phyloP scores from a whole-genome alignment of 2,329 filamentous ascomycete species.

The Aureobasidium namibiae region DNA sequence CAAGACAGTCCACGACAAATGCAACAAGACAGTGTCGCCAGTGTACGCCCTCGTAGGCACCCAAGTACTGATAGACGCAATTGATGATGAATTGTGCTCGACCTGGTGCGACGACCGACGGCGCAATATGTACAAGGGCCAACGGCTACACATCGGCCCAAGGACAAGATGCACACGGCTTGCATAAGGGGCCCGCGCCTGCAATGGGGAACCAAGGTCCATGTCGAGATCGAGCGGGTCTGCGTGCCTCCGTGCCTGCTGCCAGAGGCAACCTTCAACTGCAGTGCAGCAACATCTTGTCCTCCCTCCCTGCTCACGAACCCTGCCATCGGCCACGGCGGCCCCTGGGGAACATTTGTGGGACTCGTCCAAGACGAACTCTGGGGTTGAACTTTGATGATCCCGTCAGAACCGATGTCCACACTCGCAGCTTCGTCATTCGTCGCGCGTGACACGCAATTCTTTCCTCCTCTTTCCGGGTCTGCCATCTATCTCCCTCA shows the following conservation, averaged over 20 bases:
- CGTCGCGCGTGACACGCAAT: neutral
- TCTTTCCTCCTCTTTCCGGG: neutral
- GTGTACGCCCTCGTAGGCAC: neutral
- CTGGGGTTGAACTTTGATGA: neutral
- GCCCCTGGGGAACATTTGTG: neutral
- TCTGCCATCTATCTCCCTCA: neutral
- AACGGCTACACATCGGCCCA: neutral
- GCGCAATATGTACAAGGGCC: neutral
- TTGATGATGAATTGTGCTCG: neutral
- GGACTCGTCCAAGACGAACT: neutral
- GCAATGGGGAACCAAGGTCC: neutral
- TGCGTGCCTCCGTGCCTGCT: neutral
- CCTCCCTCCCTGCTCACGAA: neutral
- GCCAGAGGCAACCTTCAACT: neutral
- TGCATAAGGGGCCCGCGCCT: slow-evolving; percentile 5
- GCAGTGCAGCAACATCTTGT: neutral
- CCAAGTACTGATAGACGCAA: neutral
- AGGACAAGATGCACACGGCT: neutral
- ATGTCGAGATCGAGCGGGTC: neutral
- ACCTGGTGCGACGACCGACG: neutral
- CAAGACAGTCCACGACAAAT: no score
- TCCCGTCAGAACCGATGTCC: neutral
- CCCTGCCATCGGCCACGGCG: neutral
- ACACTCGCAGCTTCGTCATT: neutral
- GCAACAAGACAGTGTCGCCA: neutral